These are phyloP conservation scores for Chalara sp. DNA, from an alignment of 2,329 filamentous ascomycete genomes.

Conservation along the genomic window DNA sequence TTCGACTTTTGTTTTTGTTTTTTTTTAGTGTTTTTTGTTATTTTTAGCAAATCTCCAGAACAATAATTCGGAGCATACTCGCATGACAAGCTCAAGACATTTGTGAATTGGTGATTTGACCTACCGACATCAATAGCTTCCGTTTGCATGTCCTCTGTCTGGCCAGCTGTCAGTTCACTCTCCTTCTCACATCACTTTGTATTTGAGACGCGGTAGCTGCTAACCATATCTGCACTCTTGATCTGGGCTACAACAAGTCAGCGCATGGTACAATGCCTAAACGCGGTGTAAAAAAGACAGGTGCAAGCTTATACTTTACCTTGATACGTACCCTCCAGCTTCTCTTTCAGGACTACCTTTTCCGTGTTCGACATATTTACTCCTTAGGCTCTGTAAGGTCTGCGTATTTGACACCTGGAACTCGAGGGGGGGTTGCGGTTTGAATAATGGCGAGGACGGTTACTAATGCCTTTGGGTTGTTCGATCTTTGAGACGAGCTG, in stretches of 20 bases:
- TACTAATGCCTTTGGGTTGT: no score
- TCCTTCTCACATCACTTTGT: neutral
- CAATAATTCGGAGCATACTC: conserved; percentile 27
- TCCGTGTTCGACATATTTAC: conserved; percentile 3
- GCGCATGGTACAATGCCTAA: neutral
- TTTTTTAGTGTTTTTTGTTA: no score
- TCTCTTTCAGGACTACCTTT: conserved; percentile 21
- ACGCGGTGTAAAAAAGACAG: conserved; percentile 1
- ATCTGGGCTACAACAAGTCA: conserved; percentile 65
- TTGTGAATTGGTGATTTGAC: conserved; percentile 30
- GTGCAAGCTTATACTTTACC: conserved; percentile 11
- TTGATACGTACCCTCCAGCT: conserved; percentile 25
- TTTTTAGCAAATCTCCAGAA: no score
- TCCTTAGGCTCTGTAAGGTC: conserved; percentile 1
- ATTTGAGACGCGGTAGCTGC: conserved; percentile 13
- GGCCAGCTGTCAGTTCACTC: conserved; percentile 18
- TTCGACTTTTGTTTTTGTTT: no score
- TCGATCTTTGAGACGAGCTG: neutral
- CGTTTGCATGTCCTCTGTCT: conserved; percentile 97
- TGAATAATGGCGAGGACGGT: neutral
- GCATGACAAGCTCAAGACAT: conserved; percentile 37
- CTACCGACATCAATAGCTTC: conserved; percentile 93
- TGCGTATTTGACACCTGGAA: neutral
- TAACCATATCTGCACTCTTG: conserved; percentile 98
- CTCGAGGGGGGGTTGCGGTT: neutral